A percentile compares a stretch with the other conserved stretches of the same genome.
Evolutionary conservation across 2,329 filamentous ascomycete species (phyloP).

Genomic region (Beauveria scarabaeidicola): DNA sequence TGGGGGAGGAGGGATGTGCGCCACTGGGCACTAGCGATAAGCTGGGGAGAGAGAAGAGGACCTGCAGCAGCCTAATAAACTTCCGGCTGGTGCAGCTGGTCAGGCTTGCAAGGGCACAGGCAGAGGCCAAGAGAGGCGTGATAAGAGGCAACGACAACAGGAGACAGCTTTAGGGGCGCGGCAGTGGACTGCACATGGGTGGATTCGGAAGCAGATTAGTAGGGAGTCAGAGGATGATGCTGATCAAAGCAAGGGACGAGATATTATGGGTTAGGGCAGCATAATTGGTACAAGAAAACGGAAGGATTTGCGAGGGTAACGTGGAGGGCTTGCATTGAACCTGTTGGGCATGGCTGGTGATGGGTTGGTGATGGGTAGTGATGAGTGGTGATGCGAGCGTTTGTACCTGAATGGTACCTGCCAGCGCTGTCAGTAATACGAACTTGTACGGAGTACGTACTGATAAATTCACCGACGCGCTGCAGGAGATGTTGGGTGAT

Average conservation of each 20-base stretch:
- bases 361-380: background rate
- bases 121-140: constrained; percentile 1
- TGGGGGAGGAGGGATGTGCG: constrained; percentile 5
- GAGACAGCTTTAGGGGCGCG: background rate
- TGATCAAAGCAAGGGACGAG: background rate
- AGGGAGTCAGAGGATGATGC: background rate
- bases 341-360: background rate
- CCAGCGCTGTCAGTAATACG: background rate
- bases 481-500: background rate
- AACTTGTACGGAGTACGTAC: background rate
- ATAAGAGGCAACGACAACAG: background rate
- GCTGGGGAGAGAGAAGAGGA: background rate
- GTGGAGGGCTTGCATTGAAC: background rate
- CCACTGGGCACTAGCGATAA: background rate
- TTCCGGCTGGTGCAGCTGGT: background rate
- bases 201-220: constrained; percentile 5
- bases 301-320: background rate
- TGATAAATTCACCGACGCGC: background rate
- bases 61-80: background rate
- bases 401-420: background rate
- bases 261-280: background rate
- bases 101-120: background rate
- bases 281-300: background rate
- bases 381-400: background rate
- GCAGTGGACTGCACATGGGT: background rate